Evolutionary conservation across 495 filamentous ascomycete genomes (phyloP).

Genomic region (Sporormia fimetaria): DNA sequence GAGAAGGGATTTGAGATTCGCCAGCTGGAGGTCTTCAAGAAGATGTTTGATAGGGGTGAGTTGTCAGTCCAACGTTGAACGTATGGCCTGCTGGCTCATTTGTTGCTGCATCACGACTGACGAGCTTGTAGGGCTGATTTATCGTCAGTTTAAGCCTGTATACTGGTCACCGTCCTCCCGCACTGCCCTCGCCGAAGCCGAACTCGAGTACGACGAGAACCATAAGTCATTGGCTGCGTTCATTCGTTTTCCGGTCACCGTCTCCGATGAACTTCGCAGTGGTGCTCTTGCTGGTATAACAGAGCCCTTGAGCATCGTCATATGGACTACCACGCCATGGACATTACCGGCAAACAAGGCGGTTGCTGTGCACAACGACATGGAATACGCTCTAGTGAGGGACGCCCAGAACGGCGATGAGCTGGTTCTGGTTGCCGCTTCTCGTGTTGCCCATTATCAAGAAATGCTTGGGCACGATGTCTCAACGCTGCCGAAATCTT

Average conservation of each 20-base stretch:
- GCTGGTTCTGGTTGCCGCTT: slow-evolving; percentile 12
- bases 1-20: slow-evolving; percentile 74
- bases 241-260: slow-evolving; percentile 61
- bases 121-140: slow-evolving; percentile 48
- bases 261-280: slow-evolving; percentile 39
- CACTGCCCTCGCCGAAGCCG: slow-evolving; percentile 88
- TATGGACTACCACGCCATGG: slow-evolving; percentile 99
- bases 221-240: slow-evolving; percentile 73
- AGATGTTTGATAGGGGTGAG: slow-evolving; percentile 66
- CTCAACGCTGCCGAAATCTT: slow-evolving; percentile 42
- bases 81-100: too few species aligned
- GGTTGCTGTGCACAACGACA: slow-evolving; percentile 61
- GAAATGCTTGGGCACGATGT: slow-evolving; percentile 9
- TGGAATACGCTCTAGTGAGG: slow-evolving; percentile 62
- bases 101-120: background rate
- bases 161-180: slow-evolving; percentile 91
- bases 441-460: slow-evolving; percentile 14
- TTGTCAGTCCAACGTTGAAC: background rate
- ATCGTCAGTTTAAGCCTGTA: slow-evolving; percentile 80
- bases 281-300: slow-evolving; percentile 30
- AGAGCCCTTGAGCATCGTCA: slow-evolving; percentile 53
- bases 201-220: slow-evolving; percentile 85
- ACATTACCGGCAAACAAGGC: slow-evolving; percentile 87
- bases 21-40: slow-evolving; percentile 73
- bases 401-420: slow-evolving; percentile 30